Evolutionary conservation across 2,329 filamentous ascomycete species (phyloP).

Genomic region (Phaeophleospora eucalypticola): DNA sequence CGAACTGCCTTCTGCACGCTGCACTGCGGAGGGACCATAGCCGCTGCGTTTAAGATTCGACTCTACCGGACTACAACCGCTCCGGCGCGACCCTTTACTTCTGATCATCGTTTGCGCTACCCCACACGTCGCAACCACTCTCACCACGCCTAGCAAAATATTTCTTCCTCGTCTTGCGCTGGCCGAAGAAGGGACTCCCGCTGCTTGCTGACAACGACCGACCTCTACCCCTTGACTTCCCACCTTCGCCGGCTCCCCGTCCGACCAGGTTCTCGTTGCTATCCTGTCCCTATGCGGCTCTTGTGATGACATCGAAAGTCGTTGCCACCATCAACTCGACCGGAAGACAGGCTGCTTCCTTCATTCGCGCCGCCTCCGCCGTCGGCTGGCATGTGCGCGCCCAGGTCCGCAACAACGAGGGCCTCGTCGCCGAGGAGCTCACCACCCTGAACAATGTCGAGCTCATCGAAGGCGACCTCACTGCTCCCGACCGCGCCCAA

Average conservation of each 20-base stretch:
- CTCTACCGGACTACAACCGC: slow-evolving; percentile 3
- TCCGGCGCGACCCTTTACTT: slow-evolving; percentile 3
- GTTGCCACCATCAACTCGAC: slow-evolving; percentile 94
- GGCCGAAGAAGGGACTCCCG: neutral
- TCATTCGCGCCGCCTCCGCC: slow-evolving; percentile 89
- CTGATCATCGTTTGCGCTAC: slow-evolving; percentile 5
- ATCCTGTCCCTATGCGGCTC: slow-evolving; percentile 17
- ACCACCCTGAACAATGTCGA: slow-evolving; percentile 77
- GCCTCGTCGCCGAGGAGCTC: slow-evolving; percentile 84
- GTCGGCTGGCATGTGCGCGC: slow-evolving; percentile 91
- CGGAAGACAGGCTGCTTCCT: slow-evolving; percentile 89
- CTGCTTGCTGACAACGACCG: neutral
- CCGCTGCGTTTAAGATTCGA: neutral
- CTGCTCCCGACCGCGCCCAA: slow-evolving; percentile 27
- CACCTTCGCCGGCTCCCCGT: neutral
- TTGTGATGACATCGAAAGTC: slow-evolving; percentile 56
- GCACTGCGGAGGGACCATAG: too few relatives aligned
- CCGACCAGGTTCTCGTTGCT: slow-evolving; percentile 1
- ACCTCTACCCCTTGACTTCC: neutral
- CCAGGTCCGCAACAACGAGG: slow-evolving; percentile 81
- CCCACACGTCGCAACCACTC: slow-evolving; percentile 1
- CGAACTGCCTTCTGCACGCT: too few relatives aligned
- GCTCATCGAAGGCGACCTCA: slow-evolving; percentile 64
- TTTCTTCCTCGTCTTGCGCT: slow-evolving; percentile 2
- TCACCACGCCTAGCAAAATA: neutral